A percentile compares a stretch with the other conserved stretches of the same genome.
Evolutionary conservation across 2,329 filamentous ascomycete species (phyloP).

Genomic region (Aspergillus latus): DNA sequence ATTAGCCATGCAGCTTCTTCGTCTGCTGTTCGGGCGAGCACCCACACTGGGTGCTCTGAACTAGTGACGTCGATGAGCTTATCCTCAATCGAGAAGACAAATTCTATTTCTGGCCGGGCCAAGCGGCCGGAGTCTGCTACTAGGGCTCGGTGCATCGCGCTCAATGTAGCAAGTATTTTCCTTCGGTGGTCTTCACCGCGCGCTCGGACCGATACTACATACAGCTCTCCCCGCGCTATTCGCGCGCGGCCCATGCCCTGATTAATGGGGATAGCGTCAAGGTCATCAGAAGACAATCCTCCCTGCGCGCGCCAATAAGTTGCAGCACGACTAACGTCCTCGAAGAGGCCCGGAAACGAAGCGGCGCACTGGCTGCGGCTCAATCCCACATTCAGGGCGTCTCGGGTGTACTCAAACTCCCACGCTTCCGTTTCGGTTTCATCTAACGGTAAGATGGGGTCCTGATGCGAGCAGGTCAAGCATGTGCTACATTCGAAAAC

Average conservation of each 20-base stretch:
- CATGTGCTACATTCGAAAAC: constrained; percentile 41
- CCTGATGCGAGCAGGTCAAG: constrained; percentile 27
- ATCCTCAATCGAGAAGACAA: constrained; percentile 46
- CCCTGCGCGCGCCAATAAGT: constrained; percentile 31
- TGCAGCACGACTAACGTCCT: constrained; percentile 34
- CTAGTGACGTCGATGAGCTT: constrained; percentile 44
- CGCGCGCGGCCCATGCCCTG: constrained; percentile 38
- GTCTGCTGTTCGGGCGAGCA: constrained; percentile 40
- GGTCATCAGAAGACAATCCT: constrained; percentile 26
- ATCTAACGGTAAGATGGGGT: neutral
- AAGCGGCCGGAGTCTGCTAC: constrained; percentile 36
- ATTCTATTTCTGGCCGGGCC: constrained; percentile 47
- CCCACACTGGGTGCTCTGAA: constrained; percentile 43
- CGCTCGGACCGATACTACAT: constrained; percentile 31
- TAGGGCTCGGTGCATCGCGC: constrained; percentile 52
- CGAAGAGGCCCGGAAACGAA: constrained; percentile 39
- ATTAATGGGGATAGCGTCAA: constrained; percentile 31
- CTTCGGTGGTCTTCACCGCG: constrained; percentile 39
- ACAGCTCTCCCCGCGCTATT: constrained; percentile 35
- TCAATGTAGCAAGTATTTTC: constrained; percentile 44
- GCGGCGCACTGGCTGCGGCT: constrained; percentile 30
- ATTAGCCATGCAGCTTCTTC: constrained; percentile 51
- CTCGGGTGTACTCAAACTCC: constrained; percentile 35
- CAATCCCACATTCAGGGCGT: constrained; percentile 33
- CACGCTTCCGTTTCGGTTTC: constrained; percentile 17